Percentiles rank a stretch among this genome's conserved stretches.
These are phyloP conservation scores for Neophaeococcomyces mojaviensis DNA, from an alignment of 2,329 filamentous ascomycete genomes.

Conservation along the genomic window DNA sequence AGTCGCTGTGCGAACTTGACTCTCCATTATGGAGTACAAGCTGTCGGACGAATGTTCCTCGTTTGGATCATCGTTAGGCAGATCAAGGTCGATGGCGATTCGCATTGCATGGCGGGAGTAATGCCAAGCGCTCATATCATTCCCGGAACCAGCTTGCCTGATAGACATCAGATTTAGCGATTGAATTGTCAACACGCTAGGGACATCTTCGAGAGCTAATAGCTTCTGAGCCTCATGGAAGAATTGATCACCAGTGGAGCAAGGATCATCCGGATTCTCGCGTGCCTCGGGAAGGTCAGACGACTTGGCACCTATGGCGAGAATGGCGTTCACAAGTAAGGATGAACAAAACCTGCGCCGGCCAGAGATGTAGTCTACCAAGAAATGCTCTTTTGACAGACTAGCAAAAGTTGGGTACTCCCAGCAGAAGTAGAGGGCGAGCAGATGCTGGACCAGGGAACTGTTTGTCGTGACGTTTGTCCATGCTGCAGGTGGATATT, in stretches of 20 bases:
- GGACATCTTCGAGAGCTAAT: slow-evolving; percentile 25
- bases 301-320: slow-evolving; percentile 30
- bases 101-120: slow-evolving; percentile 5
- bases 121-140: slow-evolving; percentile 9
- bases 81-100: slow-evolving; percentile 3
- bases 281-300: slow-evolving; percentile 28
- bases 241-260: slow-evolving; percentile 29
- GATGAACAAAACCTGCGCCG: slow-evolving; percentile 8
- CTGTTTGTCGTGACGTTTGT: slow-evolving; percentile 7
- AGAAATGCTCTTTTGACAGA: slow-evolving; percentile 11
- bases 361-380: slow-evolving; percentile 7
- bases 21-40: neutral
- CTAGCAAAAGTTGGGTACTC: slow-evolving; percentile 10
- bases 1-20: slow-evolving; percentile 7
- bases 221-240: slow-evolving; percentile 9
- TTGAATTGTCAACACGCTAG: slow-evolving; percentile 33
- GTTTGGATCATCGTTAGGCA: slow-evolving; percentile 5
- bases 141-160: slow-evolving; percentile 9
- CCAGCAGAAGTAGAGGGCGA: slow-evolving; percentile 10
- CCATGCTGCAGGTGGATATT: slow-evolving; percentile 5
- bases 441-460: slow-evolving; percentile 7
- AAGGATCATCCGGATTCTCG: slow-evolving; percentile 26
- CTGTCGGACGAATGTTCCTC: neutral
- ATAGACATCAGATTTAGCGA: slow-evolving; percentile 27
- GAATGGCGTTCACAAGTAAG: slow-evolving; percentile 28